A percentile compares a stretch with the other conserved stretches of the same genome.
Evolutionary conservation across 2,329 filamentous ascomycete genomes (phyloP).

Genomic region (Ceratocystiopsis sp.): DNA sequence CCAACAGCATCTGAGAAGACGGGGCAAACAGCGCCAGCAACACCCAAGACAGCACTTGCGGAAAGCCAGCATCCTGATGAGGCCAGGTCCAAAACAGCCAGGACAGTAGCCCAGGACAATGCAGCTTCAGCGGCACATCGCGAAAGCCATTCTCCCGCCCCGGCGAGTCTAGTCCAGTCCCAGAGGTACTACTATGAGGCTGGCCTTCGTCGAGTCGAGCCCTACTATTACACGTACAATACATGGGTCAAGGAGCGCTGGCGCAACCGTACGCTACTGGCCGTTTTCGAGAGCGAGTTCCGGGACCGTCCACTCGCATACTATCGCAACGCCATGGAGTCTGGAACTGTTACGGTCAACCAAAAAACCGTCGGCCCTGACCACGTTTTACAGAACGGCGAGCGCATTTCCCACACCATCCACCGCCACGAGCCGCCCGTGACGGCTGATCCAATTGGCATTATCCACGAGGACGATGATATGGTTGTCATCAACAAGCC

Average conservation of each 20-base stretch:
- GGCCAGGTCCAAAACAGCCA: no score
- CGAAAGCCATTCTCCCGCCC: no score
- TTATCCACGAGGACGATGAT: constrained; percentile 82
- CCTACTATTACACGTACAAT: constrained; percentile 90
- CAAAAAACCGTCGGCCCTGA: constrained; percentile 50
- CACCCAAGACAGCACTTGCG: no score
- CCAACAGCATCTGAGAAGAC: no score
- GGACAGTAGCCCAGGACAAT: no score
- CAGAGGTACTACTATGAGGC: constrained; percentile 58
- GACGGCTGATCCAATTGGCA: constrained; percentile 57
- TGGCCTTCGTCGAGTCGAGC: constrained; percentile 64
- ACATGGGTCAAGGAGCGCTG: constrained; percentile 90
- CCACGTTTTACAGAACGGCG: constrained; percentile 69
- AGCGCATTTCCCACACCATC: constrained; percentile 79
- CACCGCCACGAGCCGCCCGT: constrained; percentile 94
- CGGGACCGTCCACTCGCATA: constrained; percentile 74
- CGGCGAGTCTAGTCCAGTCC: constrained; percentile 24
- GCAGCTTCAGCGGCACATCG: no score
- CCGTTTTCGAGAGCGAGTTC: constrained; percentile 86
- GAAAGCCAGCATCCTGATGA: no score
- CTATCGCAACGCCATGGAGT: constrained; percentile 70
- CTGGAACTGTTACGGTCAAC: constrained; percentile 65
- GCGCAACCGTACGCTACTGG: constrained; percentile 63
- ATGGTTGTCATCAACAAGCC: constrained; percentile 97
- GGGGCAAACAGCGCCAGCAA: no score